Percentiles rank a stretch among this genome's conserved stretches.
phyloP scores from a whole-genome alignment of 2,329 filamentous ascomycete genomes.

The Salinomyces thailandicus region DNA sequence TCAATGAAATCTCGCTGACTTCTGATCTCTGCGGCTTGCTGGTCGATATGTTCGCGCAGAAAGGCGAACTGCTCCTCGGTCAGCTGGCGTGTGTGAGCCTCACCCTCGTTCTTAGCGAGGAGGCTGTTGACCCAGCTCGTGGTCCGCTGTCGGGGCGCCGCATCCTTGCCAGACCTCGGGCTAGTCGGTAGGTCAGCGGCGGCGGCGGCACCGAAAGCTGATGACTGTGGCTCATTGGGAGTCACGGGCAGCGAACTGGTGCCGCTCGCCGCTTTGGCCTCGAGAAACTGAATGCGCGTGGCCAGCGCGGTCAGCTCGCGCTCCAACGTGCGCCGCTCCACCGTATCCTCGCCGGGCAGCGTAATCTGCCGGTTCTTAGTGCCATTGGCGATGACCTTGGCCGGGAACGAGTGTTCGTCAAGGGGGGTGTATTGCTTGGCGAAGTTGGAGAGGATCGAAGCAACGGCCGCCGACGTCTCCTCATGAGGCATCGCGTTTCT shows the following conservation, averaged over 20 bases:
- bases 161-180: constrained; percentile 16
- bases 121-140: constrained; percentile 41
- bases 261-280: constrained; percentile 56
- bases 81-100: constrained; percentile 43
- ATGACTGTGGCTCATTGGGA: constrained; percentile 54
- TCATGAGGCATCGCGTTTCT: constrained; percentile 7
- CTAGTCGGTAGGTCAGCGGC: constrained; percentile 33
- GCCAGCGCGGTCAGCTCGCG: constrained; percentile 70
- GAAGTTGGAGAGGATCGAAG: constrained; percentile 37
- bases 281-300: constrained; percentile 68
- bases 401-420: constrained; percentile 35
- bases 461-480: constrained; percentile 25
- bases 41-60: constrained; percentile 81
- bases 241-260: constrained; percentile 57
- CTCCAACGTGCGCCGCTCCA: constrained; percentile 70
- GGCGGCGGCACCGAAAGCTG: constrained; percentile 47
- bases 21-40: constrained; percentile 85
- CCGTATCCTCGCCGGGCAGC: constrained; percentile 65
- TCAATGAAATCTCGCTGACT: constrained; percentile 78
- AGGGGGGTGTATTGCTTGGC: constrained; percentile 37
- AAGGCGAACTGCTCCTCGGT: constrained; percentile 77
- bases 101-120: constrained; percentile 44
- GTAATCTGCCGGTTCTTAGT: constrained; percentile 44
- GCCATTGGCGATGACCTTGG: constrained; percentile 41
- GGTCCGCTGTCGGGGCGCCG: constrained; percentile 25